These are phyloP conservation scores for Artomyces pyxidatus DNA, from an alignment of 768 basidiomycete species.

Conservation along the genomic window DNA sequence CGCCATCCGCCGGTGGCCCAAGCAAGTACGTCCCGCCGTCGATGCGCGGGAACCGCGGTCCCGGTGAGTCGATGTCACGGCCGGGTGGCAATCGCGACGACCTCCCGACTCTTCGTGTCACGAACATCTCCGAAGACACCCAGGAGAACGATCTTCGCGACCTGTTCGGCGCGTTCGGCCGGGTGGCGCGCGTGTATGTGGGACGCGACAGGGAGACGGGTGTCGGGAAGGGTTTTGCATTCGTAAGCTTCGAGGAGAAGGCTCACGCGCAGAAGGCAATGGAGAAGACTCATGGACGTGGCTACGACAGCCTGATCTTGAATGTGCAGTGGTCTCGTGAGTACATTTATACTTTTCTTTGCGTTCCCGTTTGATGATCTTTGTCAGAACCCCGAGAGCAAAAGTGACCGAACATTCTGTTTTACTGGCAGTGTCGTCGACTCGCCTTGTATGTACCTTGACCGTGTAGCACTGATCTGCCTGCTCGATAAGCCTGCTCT, in stretches of 20 bases:
- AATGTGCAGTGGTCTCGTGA: constrained; percentile 59
- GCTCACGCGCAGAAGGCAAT: constrained; percentile 79
- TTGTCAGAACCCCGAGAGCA: constrained; percentile 32
- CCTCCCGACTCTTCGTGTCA: constrained; percentile 92
- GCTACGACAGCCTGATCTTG: constrained; percentile 87
- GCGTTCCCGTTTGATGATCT: neutral
- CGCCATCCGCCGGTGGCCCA: constrained; percentile 11
- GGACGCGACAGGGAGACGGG: constrained; percentile 94
- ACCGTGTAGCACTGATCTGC: too few relatives aligned
- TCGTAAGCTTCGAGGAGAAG: constrained; percentile 89
- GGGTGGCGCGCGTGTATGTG: constrained; percentile 85
- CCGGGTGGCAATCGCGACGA: constrained; percentile 69
- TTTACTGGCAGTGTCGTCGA: too few relatives aligned
- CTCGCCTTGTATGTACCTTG: too few relatives aligned
- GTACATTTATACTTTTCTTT: constrained; percentile 19
- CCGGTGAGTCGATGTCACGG: constrained; percentile 14
- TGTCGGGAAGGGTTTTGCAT: constrained; percentile 93
- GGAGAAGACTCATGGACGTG: constrained; percentile 85
- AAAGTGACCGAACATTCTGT: constrained; percentile 11
- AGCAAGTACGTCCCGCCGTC: constrained; percentile 18
- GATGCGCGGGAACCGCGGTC: constrained; percentile 16
- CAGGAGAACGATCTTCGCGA: constrained; percentile 91
- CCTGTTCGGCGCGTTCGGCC: constrained; percentile 79
- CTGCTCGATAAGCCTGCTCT: too few relatives aligned
- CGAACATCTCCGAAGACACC: constrained; percentile 93